phyloP scores from a whole-genome alignment of 108 stramenopile genomes.

The Halocafeteria seosinensis region DNA sequence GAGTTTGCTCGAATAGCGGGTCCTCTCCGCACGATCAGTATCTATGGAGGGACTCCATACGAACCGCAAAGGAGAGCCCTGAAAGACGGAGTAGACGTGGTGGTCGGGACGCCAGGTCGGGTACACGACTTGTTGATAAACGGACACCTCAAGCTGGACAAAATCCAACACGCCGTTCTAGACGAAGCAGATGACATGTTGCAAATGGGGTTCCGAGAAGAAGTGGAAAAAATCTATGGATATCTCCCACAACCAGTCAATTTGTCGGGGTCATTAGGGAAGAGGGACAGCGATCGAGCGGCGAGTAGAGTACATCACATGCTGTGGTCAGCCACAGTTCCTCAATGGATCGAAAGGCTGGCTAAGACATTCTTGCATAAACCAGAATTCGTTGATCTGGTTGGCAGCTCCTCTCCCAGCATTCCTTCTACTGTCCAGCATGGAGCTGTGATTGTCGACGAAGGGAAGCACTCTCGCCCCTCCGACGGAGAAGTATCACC shows the following conservation, averaged over 20 bases:
- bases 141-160: conserved; percentile 59
- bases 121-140: conserved; percentile 82
- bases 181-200: conserved; percentile 99
- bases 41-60: conserved; percentile 92
- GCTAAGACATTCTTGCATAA: conserved; percentile 60
- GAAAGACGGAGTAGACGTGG: conserved; percentile 61
- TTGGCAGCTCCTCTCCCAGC: conserved; percentile 49
- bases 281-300: not conserved
- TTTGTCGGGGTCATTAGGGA: conserved; percentile 7
- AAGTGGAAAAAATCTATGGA: conserved; percentile 75
- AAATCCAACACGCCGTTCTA: conserved; percentile 62
- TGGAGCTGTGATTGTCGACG: conserved; percentile 55
- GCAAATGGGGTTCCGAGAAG: conserved; percentile 97
- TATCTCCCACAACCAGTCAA: conserved; percentile 42
- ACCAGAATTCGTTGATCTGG: conserved; percentile 73
- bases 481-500: not conserved
- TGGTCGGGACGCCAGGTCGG: conserved; percentile 94
- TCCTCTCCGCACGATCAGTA: conserved; percentile 24
- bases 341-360: conserved; percentile 75
- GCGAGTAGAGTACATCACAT: conserved; percentile 24
- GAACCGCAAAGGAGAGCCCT: conserved; percentile 64
- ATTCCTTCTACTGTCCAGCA: conserved; percentile 81
- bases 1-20: conserved; percentile 32
- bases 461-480: not conserved
- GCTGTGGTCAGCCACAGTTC: conserved; percentile 91